These are phyloP conservation scores for Fusarium illudens DNA, from an alignment of 2,329 filamentous ascomycete genomes.

Conservation along the genomic window DNA sequence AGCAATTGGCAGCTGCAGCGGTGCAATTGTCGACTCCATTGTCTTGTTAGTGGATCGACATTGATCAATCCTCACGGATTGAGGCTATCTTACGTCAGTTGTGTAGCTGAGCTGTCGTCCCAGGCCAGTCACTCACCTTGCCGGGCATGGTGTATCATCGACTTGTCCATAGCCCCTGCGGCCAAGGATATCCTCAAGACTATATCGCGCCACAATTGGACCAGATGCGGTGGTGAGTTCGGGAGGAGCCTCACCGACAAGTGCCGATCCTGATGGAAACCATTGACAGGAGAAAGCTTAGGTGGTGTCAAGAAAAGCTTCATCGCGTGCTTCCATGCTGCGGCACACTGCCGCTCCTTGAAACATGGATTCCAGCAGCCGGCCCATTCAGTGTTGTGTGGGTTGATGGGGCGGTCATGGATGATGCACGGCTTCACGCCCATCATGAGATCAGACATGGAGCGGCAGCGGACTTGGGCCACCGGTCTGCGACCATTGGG, in stretches of 20 bases:
- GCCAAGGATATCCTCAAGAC: background rate
- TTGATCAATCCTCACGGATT: slow-evolving; percentile 1
- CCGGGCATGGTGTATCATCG: background rate
- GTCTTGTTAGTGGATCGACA: slow-evolving; percentile 6
- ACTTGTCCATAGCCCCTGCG: background rate
- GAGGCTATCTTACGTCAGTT: slow-evolving; percentile 9
- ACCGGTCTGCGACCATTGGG: background rate
- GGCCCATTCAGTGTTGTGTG: background rate
- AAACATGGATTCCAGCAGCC: background rate
- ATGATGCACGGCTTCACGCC: background rate
- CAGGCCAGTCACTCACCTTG: background rate
- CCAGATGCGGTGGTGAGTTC: slow-evolving; percentile 16
- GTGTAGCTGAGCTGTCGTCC: background rate
- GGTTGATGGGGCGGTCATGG: slow-evolving; percentile 1
- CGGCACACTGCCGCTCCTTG: slow-evolving; percentile 3
- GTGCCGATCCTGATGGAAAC: slow-evolving; percentile 3
- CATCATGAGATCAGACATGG: slow-evolving; percentile 6
- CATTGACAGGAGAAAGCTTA: background rate
- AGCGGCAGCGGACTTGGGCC: background rate
- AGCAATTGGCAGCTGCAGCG: background rate
- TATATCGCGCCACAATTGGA: slow-evolving; percentile 10
- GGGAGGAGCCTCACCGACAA: slow-evolving; percentile 18
- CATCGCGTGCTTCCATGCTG: slow-evolving; percentile 1
- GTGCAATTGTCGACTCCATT: background rate
- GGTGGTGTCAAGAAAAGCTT: background rate